Conservation (phyloP, 2,329 filamentous ascomycete genomes). For the Neopestalotiopsis clavispora region DNA sequence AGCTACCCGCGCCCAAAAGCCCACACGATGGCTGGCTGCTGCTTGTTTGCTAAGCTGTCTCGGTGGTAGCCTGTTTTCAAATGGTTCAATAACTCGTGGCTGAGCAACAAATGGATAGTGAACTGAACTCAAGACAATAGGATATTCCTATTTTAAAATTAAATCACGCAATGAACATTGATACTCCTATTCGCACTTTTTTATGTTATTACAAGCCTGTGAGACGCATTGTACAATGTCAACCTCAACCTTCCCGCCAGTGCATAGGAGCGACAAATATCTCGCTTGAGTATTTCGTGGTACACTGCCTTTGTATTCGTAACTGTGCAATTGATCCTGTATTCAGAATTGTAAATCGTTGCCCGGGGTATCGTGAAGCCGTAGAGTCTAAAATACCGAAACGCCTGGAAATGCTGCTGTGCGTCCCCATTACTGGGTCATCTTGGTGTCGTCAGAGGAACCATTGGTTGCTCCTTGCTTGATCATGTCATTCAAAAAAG, state of each 20-base stretch:
- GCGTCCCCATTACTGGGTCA: not conserved
- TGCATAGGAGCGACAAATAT: not conserved
- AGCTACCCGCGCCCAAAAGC: not conserved
- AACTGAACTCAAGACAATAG: too few relatives aligned
- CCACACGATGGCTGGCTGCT: not conserved
- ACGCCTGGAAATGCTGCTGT: not conserved
- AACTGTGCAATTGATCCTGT: not conserved
- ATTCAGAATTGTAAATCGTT: not conserved
- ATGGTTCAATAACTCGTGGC: not conserved
- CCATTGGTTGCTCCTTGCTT: not conserved
- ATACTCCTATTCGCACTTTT: not conserved
- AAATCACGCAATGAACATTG: not conserved
- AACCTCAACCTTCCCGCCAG: not conserved
- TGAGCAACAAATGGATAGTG: not conserved
- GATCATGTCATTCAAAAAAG: constrained; percentile 14
- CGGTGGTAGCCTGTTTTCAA: not conserved
- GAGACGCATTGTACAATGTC: not conserved
- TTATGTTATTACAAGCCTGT: not conserved
- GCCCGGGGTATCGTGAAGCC: constrained; percentile 4
- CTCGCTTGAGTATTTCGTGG: not conserved
- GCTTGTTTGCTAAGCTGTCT: not conserved
- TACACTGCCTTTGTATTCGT: not conserved
- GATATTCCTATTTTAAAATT: too few relatives aligned
- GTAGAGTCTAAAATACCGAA: not conserved
- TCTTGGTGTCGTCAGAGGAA: constrained; percentile 2